Base-by-base conservation (phyloP, 495 filamentous ascomycete genomes). In the Penicillium silybi region DNA sequence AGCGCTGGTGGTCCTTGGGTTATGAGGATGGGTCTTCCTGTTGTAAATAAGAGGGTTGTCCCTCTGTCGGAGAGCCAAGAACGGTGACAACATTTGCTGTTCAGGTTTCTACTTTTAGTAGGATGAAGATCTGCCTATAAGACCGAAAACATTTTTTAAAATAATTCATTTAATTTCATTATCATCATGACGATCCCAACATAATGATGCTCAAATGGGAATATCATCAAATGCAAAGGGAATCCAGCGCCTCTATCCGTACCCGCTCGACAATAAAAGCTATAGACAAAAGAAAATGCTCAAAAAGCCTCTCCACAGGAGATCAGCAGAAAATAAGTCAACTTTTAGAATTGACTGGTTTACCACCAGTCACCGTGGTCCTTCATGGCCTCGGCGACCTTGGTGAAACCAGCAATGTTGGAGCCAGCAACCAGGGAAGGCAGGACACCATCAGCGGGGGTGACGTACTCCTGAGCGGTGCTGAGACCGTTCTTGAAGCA, bases 291-390 rank as follows among this genome's bases (percentile, higher is more conserved):
- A 60, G 43, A 26, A 62, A 57, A 61, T 57, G 60, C 60, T 50
- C 63, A 26, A 57, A 51, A 54, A 58, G 42, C 35, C 41, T 46
- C 46, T 52, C 52, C 38, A 35, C 20, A 51, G 50, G 25, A 58
- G 38, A 45, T 26, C 40, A 54, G 48, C 41, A 53, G 52, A 57
- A 53, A 42, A 29, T 39, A 25, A 50, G 48, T 41, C 46, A 52
- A 43, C 48, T 51, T 54, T 46, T 54, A 44, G 34, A 40, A 41
- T 22, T 22, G 46, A 63, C 43, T 61, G 52, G 58, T 69, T 69
- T 65, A 79, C 91, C 91, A 98, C 92, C 92, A 98, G 75, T 97
- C 92, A 64, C 93, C 93, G 69, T 96, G 92, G 67, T 93, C 90
- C 65, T 87, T 80, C 92, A 97, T 97, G 62, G 93, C 92, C 58